Conservation (phyloP, 2,329 filamentous ascomycete species). For the Pseudocercospora musae region DNA sequence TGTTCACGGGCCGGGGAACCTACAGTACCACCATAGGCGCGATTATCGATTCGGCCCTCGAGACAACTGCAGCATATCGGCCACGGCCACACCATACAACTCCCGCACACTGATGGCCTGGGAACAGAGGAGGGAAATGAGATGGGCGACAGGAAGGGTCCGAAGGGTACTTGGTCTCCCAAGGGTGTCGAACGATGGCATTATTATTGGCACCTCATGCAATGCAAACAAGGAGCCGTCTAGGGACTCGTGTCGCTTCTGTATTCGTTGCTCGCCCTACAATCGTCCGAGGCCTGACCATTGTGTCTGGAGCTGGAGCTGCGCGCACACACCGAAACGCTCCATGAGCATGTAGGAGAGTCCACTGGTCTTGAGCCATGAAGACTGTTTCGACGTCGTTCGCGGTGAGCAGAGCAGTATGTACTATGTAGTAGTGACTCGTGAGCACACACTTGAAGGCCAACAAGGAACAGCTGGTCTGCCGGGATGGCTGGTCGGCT, state of each 20-base stretch:
- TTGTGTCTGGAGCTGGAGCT: background rate
- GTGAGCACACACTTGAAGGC: background rate
- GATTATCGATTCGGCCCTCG: slow-evolving; percentile 7
- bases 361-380: background rate
- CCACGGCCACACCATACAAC: background rate
- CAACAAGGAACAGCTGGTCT: background rate
- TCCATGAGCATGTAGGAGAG: background rate
- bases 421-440: no score
- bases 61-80: slow-evolving; percentile 5
- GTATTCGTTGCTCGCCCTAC: background rate
- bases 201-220: background rate
- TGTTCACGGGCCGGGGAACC: slow-evolving; percentile 22
- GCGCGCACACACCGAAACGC: background rate
- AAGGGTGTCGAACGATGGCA: background rate
- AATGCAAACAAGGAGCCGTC: slow-evolving; percentile 1
- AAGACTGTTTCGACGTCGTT: background rate
- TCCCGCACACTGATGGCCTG: background rate
- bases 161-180: slow-evolving; percentile 10
- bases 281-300: background rate
- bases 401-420: no score
- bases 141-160: slow-evolving; percentile 5
- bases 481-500: background rate
- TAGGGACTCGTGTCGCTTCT: background rate
- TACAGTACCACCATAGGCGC: slow-evolving; percentile 13
- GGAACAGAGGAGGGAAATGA: slow-evolving; percentile 8